A percentile compares a stretch with the other conserved stretches of the same genome.
Evolutionary conservation across 164 flowering plant species (phyloP).

Genomic region (Platanus orientalis): DNA sequence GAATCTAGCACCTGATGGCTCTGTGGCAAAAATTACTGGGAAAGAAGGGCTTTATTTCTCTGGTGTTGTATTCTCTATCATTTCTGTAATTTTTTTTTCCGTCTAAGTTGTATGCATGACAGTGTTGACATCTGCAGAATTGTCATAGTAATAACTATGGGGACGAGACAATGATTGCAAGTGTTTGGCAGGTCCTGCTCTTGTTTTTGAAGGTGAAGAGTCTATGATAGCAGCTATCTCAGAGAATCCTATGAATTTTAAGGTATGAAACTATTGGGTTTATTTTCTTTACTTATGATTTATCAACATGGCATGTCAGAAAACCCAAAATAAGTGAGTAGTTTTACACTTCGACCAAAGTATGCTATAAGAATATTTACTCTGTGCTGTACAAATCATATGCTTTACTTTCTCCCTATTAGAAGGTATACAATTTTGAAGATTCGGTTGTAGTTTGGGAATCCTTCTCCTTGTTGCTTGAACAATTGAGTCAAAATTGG

Average conservation of each 20-base stretch:
- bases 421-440: too few relatives aligned
- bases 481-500: too few relatives aligned
- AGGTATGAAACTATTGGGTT: conserved; percentile 37
- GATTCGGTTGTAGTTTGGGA: too few relatives aligned
- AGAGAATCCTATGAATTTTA: conserved; percentile 70
- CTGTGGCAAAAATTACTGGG: conserved; percentile 98
- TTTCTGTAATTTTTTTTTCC: conserved; percentile 1
- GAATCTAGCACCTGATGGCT: conserved; percentile 93
- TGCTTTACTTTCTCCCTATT: too few relatives aligned
- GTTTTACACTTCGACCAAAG: too few relatives aligned
- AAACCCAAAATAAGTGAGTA: too few relatives aligned
- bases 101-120: conserved; percentile 1
- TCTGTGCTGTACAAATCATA: too few relatives aligned
- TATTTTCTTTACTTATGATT: too few relatives aligned
- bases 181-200: conserved; percentile 74
- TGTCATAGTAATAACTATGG: neutral
- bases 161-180: conserved; percentile 1
- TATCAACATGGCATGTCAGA: too few relatives aligned
- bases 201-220: conserved; percentile 97
- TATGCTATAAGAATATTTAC: too few relatives aligned
- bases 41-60: conserved; percentile 94
- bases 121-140: neutral
- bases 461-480: too few relatives aligned
- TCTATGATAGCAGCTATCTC: conserved; percentile 86
- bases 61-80: conserved; percentile 36